phyloP scores from a whole-genome alignment of 352 stramenopile genomes.

The Phytophthora citricola region DNA sequence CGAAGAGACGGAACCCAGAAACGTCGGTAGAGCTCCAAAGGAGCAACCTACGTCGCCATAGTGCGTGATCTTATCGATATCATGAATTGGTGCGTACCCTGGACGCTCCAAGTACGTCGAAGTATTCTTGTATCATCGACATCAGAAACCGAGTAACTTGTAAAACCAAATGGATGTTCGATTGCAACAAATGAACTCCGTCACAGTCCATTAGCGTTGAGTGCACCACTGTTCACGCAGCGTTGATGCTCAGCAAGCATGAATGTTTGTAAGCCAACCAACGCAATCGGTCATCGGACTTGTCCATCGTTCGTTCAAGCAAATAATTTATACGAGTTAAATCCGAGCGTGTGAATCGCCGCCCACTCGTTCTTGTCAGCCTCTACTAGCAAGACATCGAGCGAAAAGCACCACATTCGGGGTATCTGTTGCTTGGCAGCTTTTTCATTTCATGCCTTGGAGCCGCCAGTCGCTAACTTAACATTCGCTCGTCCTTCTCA shows the following conservation, averaged over 20 bases:
- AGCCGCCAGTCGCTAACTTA: slow-evolving; percentile 27
- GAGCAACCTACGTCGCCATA: no score
- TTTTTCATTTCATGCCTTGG: slow-evolving; percentile 26
- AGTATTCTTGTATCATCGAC: no score
- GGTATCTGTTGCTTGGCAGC: slow-evolving; percentile 9
- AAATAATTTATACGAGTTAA: slow-evolving; percentile 30
- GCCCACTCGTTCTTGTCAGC: neutral
- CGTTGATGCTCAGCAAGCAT: slow-evolving; percentile 1
- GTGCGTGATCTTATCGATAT: no score
- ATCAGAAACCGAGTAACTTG: no score
- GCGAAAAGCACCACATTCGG: neutral
- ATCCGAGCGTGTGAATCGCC: neutral
- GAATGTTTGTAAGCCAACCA: slow-evolving; percentile 17
- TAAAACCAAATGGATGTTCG: no score
- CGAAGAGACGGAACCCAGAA: no score
- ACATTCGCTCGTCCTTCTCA: slow-evolving; percentile 15
- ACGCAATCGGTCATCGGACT: neutral
- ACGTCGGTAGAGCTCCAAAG: no score
- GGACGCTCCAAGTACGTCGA: no score
- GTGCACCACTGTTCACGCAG: slow-evolving; percentile 2
- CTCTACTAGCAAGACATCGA: slow-evolving; percentile 11
- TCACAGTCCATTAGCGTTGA: no score
- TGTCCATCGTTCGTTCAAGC: neutral
- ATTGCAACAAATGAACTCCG: no score
- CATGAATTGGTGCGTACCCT: no score